Evolutionary conservation across 108 stramenopile species (phyloP).

Genomic region (Licmophora abbreviata): DNA sequence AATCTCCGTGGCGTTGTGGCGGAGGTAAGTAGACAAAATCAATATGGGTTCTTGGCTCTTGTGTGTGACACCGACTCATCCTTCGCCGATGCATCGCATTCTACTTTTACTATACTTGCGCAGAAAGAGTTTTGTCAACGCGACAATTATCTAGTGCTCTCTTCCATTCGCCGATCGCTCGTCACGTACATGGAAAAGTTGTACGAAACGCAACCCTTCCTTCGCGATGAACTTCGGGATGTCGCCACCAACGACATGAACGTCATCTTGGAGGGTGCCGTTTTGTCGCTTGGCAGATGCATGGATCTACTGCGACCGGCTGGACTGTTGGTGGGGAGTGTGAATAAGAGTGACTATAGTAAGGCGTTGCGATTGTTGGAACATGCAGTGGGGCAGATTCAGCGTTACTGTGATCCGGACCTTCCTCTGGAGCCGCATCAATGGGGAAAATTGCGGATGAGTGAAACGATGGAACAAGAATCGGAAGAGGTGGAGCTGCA

Average conservation of each 20-base stretch:
- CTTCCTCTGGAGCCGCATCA: slow-evolving; percentile 41
- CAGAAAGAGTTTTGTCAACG: slow-evolving; percentile 79
- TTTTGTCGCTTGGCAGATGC: slow-evolving; percentile 61
- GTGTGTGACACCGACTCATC: neutral
- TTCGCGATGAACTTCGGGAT: slow-evolving; percentile 2
- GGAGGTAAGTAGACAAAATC: slow-evolving; percentile 30
- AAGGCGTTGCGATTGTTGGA: slow-evolving; percentile 48
- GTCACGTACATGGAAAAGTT: slow-evolving; percentile 62
- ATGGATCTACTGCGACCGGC: slow-evolving; percentile 74
- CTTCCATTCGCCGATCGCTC: slow-evolving; percentile 61
- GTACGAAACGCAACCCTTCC: slow-evolving; percentile 20
- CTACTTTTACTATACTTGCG: neutral
- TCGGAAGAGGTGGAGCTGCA: too few relatives aligned
- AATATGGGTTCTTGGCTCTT: neutral
- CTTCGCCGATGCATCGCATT: slow-evolving; percentile 1
- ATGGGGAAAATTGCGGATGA: slow-evolving; percentile 69
- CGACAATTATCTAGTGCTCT: slow-evolving; percentile 63
- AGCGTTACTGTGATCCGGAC: slow-evolving; percentile 65
- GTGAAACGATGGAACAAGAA: too few relatives aligned
- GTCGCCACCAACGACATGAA: slow-evolving; percentile 32
- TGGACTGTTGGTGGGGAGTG: slow-evolving; percentile 46
- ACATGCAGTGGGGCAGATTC: slow-evolving; percentile 50
- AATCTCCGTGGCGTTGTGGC: slow-evolving; percentile 73
- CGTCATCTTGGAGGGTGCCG: slow-evolving; percentile 61
- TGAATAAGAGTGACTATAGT: slow-evolving; percentile 49